These are phyloP conservation scores for Aspergillus cejpii DNA, from an alignment of 2,329 filamentous ascomycete species.

Conservation along the genomic window DNA sequence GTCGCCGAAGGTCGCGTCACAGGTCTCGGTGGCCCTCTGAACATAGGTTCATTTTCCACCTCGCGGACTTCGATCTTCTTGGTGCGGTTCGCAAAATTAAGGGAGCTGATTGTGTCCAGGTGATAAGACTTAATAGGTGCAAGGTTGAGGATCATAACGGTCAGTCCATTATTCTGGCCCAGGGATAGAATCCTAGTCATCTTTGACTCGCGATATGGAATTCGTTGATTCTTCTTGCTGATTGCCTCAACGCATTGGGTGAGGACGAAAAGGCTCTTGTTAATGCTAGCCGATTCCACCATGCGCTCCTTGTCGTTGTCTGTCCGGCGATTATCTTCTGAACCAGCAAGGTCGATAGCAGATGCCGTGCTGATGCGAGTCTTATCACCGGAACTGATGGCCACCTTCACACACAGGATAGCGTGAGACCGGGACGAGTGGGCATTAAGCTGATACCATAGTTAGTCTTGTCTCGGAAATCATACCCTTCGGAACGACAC, in stretches of 20 bases:
- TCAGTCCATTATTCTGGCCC: slow-evolving; percentile 91
- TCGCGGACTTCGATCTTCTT: slow-evolving; percentile 95
- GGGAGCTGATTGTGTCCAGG: slow-evolving; percentile 82
- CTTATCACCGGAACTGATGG: slow-evolving; percentile 63
- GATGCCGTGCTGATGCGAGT: slow-evolving; percentile 75
- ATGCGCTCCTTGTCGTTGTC: slow-evolving; percentile 89
- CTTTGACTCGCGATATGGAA: slow-evolving; percentile 91
- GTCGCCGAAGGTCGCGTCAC: slow-evolving; percentile 35
- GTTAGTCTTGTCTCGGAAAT: slow-evolving; percentile 1
- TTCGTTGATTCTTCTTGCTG: slow-evolving; percentile 63
- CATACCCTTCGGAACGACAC: not conserved
- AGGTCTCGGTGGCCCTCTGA: slow-evolving; percentile 64
- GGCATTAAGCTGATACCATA: slow-evolving; percentile 60
- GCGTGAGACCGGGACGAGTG: slow-evolving; percentile 87
- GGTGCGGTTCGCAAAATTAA: slow-evolving; percentile 90
- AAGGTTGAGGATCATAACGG: slow-evolving; percentile 93
- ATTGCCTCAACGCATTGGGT: slow-evolving; percentile 96
- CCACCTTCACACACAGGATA: slow-evolving; percentile 82
- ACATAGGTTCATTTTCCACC: slow-evolving; percentile 90
- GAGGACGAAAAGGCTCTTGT: slow-evolving; percentile 91
- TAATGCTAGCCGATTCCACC: slow-evolving; percentile 94
- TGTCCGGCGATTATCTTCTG: slow-evolving; percentile 88
- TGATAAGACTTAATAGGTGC: slow-evolving; percentile 89
- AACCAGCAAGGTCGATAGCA: slow-evolving; percentile 90
- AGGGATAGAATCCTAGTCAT: slow-evolving; percentile 92